Evolutionary conservation across 257 asterid species (phyloP).

Genomic region (Scutellaria barbata): DNA sequence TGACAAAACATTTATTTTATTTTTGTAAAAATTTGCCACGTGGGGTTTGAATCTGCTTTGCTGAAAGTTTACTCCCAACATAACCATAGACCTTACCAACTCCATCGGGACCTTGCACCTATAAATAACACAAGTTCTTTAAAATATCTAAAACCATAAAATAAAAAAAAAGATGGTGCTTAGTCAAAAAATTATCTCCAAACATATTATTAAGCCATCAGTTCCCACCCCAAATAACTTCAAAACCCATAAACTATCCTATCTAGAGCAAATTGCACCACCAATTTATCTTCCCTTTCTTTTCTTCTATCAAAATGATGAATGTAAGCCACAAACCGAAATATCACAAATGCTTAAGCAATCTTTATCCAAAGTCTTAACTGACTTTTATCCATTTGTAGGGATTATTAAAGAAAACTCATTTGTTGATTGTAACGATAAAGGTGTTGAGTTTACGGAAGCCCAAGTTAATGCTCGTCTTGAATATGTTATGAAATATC

Average conservation of each 20-base stretch:
- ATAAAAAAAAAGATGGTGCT: background rate
- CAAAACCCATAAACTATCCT: background rate
- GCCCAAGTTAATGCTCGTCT: background rate
- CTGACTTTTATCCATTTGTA: background rate
- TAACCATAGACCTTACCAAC: too few species aligned
- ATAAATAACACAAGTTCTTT: background rate
- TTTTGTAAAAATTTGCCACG: too few species aligned
- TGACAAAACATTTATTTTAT: too few species aligned
- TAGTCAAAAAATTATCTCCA: background rate
- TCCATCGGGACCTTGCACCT: too few species aligned
- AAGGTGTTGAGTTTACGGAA: background rate
- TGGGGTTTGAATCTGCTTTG: too few species aligned
- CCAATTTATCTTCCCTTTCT: background rate
- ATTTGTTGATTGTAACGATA: background rate
- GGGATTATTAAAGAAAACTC: background rate
- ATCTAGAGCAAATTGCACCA: background rate
- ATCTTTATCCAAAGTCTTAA: background rate
- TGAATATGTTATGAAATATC: background rate
- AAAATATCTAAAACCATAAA: background rate
- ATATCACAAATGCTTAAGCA: background rate
- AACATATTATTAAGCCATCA: slow-evolving; percentile 1
- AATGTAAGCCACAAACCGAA: background rate
- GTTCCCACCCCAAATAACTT: background rate
- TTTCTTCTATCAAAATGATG: background rate
- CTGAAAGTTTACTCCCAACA: too few species aligned